These are phyloP conservation scores for Dalbergia cochinchinensis DNA, from an alignment of 306 rosid species.

Conservation along the genomic window DNA sequence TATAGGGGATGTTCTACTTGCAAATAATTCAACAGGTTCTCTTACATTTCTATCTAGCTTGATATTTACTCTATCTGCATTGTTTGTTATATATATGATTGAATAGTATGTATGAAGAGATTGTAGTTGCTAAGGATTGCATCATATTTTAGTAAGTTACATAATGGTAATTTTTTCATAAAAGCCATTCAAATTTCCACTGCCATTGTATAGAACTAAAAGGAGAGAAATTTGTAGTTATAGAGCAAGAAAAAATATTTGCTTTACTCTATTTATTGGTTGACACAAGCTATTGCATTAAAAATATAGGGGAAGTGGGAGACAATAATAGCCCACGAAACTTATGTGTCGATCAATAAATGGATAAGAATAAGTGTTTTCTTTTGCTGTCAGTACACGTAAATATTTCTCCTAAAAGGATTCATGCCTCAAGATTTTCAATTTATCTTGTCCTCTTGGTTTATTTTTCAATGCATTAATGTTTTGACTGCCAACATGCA, in stretches of 20 bases:
- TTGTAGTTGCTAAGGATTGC: conserved; percentile 14
- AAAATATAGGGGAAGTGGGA: too few relatives aligned
- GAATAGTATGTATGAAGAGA: background rate
- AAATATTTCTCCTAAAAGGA: background rate
- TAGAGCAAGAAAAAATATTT: too few relatives aligned
- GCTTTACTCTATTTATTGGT: too few relatives aligned
- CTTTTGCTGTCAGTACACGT: too few relatives aligned
- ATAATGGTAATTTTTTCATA: background rate
- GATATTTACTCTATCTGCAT: conserved; percentile 27
- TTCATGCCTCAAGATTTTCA: background rate
- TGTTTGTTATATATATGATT: background rate
- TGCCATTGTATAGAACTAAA: conserved; percentile 14
- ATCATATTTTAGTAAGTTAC: background rate
- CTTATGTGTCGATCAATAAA: too few relatives aligned
- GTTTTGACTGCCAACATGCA: background rate
- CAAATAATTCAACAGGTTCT: conserved; percentile 69
- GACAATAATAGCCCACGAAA: too few relatives aligned
- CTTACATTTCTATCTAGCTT: conserved; percentile 10
- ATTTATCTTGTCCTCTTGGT: conserved; percentile 19
- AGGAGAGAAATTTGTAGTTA: background rate
- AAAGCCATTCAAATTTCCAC: conserved; percentile 37
- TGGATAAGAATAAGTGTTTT: too few relatives aligned
- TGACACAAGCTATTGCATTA: too few relatives aligned
- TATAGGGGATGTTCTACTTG: conserved; percentile 71
- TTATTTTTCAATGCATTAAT: conserved; percentile 2